Percentiles rank a stretch among this genome's conserved stretches.
Conservation (phyloP, 768 basidiomycete genomes). For the Leccinum pellstonianum region DNA sequence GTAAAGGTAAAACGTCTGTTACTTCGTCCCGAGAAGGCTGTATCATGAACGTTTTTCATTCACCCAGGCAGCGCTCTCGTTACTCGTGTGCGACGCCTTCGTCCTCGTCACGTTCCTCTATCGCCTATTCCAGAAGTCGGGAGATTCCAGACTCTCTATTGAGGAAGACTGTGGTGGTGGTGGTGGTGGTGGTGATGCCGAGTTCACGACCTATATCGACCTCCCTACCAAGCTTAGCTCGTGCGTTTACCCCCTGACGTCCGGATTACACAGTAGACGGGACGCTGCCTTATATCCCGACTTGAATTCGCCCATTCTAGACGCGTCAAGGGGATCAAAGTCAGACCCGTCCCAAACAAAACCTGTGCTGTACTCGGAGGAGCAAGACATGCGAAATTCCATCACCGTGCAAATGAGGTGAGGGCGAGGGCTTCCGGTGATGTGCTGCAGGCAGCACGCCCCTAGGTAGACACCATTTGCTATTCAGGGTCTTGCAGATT, state of each 20-base stretch:
- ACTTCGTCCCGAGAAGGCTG: not conserved
- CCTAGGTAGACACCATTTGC: not conserved
- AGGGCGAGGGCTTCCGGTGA: not conserved
- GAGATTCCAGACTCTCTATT: not conserved
- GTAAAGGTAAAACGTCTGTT: conserved; percentile 17
- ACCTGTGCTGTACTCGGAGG: too few relatives aligned
- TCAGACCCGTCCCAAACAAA: not conserved
- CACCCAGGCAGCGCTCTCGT: conserved; percentile 16
- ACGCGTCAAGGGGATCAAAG: not conserved
- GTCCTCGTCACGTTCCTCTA: conserved; percentile 19
- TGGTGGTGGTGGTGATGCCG: not conserved
- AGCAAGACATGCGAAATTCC: not conserved
- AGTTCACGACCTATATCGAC: conserved; percentile 22
- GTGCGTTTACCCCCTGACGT: not conserved
- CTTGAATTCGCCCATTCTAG: not conserved
- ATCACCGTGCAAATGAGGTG: not conserved
- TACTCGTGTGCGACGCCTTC: conserved; percentile 24
- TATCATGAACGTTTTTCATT: not conserved
- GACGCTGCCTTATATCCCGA: not conserved
- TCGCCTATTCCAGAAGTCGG: conserved; percentile 9
- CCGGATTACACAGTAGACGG: not conserved
- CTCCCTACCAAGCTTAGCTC: conserved; percentile 18
- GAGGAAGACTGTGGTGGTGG: not conserved
- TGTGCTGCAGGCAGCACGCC: not conserved
- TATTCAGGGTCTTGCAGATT: not conserved